Evolutionary conservation across 257 asterid species (phyloP), one percentile per base, ranked within the genome.

Genomic region (Solanum bulbocastanum): DNA sequence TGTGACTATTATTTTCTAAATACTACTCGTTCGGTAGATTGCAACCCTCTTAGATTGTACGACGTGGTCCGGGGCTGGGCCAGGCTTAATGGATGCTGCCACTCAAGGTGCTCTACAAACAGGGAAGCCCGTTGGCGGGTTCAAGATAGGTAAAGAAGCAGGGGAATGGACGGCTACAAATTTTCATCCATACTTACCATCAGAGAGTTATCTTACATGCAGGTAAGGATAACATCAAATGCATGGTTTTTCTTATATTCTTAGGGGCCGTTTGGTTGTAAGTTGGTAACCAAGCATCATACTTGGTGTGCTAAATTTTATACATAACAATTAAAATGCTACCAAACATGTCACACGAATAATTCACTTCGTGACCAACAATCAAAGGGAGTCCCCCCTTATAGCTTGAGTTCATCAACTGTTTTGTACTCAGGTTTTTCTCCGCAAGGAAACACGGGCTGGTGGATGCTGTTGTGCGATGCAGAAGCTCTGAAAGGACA

Each of bases 41-140:
- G 96, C 98, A 22, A 86, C 85, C 87, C 96, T 97, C 85, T 90
- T 96, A 88, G 93, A 92, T 87, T 94, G 98, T 87, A 93, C 98
- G 23, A 91, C 99, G 4, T 97, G 99, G 99, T 94, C 99, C 9
- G 99, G 99, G 83, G 98, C 93, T 33, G 99, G 99, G 16, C 98
- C 98, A 1, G 99, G 99, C 62, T 93, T 97, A 39, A 97, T 96
- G 99, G 99, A 97, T 91, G 99, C 99, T 33, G 98, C 91, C 52
- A 96, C 98, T 35, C 92, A 93, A 97, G 99, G 99, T 13, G 98
- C 99, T 87, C 90, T 97, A 42, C 88, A 91, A 91, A 96, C 98
- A 46, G 95, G 95, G 27, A 96, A 93, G 92, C 94, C 94, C 0
- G 98, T 97, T 88, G 99, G 98, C 56, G 99, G 99, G 69, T 94